Evolutionary conservation across 768 basidiomycete genomes (phyloP).

Genomic region (Psilocybe azurescens): DNA sequence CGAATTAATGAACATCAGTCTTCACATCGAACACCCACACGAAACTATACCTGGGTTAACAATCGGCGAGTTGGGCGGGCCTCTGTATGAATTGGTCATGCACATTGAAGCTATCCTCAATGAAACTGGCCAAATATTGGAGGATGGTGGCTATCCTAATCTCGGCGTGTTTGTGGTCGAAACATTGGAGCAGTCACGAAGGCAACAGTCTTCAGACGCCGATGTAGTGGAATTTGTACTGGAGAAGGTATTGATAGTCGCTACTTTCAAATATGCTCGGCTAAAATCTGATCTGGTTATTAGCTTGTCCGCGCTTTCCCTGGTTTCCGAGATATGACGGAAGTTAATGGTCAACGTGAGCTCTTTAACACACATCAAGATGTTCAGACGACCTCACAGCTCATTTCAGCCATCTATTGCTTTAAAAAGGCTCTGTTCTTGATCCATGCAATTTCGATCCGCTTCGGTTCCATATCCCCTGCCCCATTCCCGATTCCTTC

Average conservation of each 20-base stretch:
- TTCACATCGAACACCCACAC: constrained; percentile 76
- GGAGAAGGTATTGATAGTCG: constrained; percentile 54
- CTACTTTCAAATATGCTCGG: constrained; percentile 3
- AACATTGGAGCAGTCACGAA: constrained; percentile 60
- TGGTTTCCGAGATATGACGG: constrained; percentile 79
- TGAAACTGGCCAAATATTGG: constrained; percentile 74
- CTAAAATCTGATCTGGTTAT: constrained; percentile 6
- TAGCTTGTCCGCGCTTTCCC: constrained; percentile 82
- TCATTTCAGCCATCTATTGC: constrained; percentile 71
- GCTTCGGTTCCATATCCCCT: constrained; percentile 63
- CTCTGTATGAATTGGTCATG: constrained; percentile 73
- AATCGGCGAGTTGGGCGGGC: constrained; percentile 80
- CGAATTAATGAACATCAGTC: constrained; percentile 70
- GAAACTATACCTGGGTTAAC: constrained; percentile 69
- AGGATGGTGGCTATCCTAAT: constrained; percentile 63
- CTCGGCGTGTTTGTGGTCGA: constrained; percentile 80
- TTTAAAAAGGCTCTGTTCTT: constrained; percentile 92
- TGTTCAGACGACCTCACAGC: constrained; percentile 9
- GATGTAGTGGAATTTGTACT: constrained; percentile 58
- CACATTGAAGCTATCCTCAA: constrained; percentile 67
- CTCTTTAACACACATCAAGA: constrained; percentile 25
- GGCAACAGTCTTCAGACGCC: constrained; percentile 23
- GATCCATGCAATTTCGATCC: constrained; percentile 67
- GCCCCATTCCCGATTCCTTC: constrained; percentile 67
- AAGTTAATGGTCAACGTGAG: constrained; percentile 66